phyloP scores from a whole-genome alignment of 495 filamentous ascomycete genomes.

The Podospora pseudopauciseta region DNA sequence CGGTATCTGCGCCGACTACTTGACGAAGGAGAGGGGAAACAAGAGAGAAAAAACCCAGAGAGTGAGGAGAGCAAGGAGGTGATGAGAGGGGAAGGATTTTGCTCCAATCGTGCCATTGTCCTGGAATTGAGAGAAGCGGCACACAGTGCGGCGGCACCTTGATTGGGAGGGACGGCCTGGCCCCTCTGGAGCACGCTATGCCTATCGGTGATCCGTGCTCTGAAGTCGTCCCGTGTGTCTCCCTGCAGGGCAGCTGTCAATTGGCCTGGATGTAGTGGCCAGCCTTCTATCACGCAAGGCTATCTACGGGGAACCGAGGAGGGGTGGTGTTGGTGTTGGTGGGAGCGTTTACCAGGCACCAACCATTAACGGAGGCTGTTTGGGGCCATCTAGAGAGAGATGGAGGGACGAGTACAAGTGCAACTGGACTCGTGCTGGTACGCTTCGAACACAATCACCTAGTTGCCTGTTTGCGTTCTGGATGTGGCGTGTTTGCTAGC shows the following conservation, averaged over 20 bases:
- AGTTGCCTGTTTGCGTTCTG: background rate
- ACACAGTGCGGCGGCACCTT: conserved; percentile 2
- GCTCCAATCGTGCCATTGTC: conserved; percentile 28
- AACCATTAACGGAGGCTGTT: background rate
- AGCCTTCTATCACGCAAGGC: background rate
- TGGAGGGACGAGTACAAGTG: background rate
- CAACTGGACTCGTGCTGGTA: background rate
- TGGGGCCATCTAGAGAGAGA: background rate
- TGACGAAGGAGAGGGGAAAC: conserved; percentile 22
- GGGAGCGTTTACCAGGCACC: background rate
- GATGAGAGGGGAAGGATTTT: conserved; percentile 32
- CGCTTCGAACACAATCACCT: no score
- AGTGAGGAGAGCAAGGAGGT: conserved; percentile 17
- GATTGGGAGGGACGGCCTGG: conserved; percentile 4
- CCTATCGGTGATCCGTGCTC: background rate
- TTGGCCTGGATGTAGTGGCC: background rate
- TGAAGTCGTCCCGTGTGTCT: background rate
- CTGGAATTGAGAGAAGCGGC: conserved; percentile 19
- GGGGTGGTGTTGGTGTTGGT: background rate
- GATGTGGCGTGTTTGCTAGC: background rate
- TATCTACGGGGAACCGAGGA: background rate
- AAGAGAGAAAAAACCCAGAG: conserved; percentile 21
- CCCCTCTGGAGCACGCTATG: background rate
- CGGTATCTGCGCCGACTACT: conserved; percentile 27
- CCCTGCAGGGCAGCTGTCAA: background rate